Evolutionary conservation across 805 yeast species (phyloP).

Genomic region (Pichia membranifaciens): DNA sequence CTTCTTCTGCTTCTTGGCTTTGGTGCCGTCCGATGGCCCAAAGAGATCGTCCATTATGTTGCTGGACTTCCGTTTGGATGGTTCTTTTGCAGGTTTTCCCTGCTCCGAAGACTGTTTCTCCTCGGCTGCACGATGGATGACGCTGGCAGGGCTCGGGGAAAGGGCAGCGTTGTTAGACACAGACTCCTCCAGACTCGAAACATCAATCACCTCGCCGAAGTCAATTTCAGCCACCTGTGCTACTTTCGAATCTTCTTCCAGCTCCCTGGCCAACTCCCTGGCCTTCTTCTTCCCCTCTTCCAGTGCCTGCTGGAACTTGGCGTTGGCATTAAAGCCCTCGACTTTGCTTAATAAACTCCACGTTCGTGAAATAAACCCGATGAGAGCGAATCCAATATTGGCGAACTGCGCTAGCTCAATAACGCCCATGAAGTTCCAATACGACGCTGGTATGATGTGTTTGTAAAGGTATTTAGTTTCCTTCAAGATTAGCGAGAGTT

Average conservation of each 20-base stretch:
- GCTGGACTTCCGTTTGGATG: background rate
- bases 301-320: conserved; percentile 16
- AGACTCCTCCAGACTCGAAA: background rate
- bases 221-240: background rate
- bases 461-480: conserved; percentile 27
- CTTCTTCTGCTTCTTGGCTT: background rate
- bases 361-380: conserved; percentile 51
- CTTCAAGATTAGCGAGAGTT: background rate
- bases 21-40: background rate
- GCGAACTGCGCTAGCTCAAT: conserved; percentile 74
- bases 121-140: conserved; percentile 4
- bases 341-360: conserved; percentile 14
- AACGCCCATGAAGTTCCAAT: conserved; percentile 58
- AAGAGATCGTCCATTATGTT: conserved; percentile 11
- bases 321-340: background rate
- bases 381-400: conserved; percentile 60
- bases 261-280: too few species aligned
- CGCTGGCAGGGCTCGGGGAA: too few species aligned
- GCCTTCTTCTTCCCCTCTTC: background rate
- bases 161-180: too few species aligned
- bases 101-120: background rate
- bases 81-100: conserved; percentile 10
- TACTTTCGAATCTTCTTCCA: too few species aligned
- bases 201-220: conserved; percentile 1
- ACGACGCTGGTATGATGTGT: conserved; percentile 42